Evolutionary conservation across 495 filamentous ascomycete species (phyloP).

Genomic region (Parmelia sp.): DNA sequence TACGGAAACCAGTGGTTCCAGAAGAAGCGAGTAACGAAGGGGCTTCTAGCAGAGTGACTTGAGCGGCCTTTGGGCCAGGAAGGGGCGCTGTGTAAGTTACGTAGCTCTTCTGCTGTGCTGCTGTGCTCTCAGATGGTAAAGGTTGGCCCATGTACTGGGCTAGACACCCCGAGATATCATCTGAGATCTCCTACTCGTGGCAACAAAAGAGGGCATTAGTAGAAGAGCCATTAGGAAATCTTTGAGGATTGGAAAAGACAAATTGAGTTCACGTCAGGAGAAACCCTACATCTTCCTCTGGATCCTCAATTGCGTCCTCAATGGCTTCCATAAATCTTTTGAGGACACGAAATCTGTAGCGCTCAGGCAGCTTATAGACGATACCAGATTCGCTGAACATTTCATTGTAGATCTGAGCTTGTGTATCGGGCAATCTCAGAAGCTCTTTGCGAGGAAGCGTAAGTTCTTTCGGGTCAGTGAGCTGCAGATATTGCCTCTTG

Average conservation of each 20-base stretch:
- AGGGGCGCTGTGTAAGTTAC: slow-evolving; percentile 62
- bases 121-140: slow-evolving; percentile 50
- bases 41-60: slow-evolving; percentile 61
- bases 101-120: slow-evolving; percentile 68
- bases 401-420: slow-evolving; percentile 53
- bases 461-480: slow-evolving; percentile 51
- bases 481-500: slow-evolving; percentile 58
- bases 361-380: slow-evolving; percentile 48
- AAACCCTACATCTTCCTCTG: slow-evolving; percentile 73
- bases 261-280: slow-evolving; percentile 14
- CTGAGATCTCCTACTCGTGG: slow-evolving; percentile 61
- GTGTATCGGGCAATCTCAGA: slow-evolving; percentile 49
- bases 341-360: slow-evolving; percentile 65
- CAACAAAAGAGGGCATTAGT: slow-evolving; percentile 26
- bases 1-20: slow-evolving; percentile 80
- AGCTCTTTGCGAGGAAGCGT: slow-evolving; percentile 47
- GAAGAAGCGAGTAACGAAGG: slow-evolving; percentile 63
- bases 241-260: background rate
- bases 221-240: background rate
- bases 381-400: slow-evolving; percentile 55
- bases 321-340: slow-evolving; percentile 61
- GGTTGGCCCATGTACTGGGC: slow-evolving; percentile 52
- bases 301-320: slow-evolving; percentile 63
- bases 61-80: slow-evolving; percentile 23
- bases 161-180: slow-evolving; percentile 60